Evolutionary conservation across 2,329 filamentous ascomycete genomes (phyloP).

Genomic region (Alternaria postmessia): DNA sequence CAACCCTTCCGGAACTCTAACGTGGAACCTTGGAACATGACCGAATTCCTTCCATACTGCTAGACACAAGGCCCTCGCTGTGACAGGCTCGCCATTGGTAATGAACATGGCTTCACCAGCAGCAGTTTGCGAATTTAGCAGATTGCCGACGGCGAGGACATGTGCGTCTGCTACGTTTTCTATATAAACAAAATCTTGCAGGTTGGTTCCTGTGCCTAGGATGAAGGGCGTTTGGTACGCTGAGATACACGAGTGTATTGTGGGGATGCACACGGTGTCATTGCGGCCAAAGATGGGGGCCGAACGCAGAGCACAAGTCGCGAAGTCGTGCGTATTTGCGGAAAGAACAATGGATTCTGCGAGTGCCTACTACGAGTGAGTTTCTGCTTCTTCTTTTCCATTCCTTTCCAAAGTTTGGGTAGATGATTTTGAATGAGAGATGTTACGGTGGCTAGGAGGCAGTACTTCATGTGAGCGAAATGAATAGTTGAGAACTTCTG

Average conservation of each 20-base stretch:
- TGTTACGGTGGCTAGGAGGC: neutral
- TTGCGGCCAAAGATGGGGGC: constrained; percentile 91
- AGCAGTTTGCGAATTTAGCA: constrained; percentile 68
- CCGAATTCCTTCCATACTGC: constrained; percentile 74
- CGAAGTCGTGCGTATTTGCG: constrained; percentile 72
- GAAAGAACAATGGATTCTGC: constrained; percentile 83
- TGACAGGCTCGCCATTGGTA: constrained; percentile 86
- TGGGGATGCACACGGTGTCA: constrained; percentile 78
- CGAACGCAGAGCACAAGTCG: constrained; percentile 83
- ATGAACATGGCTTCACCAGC: constrained; percentile 87
- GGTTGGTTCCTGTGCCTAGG: constrained; percentile 75
- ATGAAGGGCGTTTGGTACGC: constrained; percentile 77
- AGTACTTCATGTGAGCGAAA: neutral
- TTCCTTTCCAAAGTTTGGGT: neutral
- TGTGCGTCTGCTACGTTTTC: constrained; percentile 79
- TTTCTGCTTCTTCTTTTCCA: constrained; percentile 34
- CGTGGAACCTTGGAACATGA: constrained; percentile 59
- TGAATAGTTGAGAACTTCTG: neutral
- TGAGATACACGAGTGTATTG: constrained; percentile 75
- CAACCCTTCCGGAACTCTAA: constrained; percentile 59
- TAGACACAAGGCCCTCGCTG: constrained; percentile 89
- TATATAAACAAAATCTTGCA: constrained; percentile 76
- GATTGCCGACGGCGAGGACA: constrained; percentile 77
- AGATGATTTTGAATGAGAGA: neutral
- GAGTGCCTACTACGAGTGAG: constrained; percentile 62